These are phyloP conservation scores for Globisporangium radiosum DNA, from an alignment of 352 stramenopile species.

Conservation along the genomic window DNA sequence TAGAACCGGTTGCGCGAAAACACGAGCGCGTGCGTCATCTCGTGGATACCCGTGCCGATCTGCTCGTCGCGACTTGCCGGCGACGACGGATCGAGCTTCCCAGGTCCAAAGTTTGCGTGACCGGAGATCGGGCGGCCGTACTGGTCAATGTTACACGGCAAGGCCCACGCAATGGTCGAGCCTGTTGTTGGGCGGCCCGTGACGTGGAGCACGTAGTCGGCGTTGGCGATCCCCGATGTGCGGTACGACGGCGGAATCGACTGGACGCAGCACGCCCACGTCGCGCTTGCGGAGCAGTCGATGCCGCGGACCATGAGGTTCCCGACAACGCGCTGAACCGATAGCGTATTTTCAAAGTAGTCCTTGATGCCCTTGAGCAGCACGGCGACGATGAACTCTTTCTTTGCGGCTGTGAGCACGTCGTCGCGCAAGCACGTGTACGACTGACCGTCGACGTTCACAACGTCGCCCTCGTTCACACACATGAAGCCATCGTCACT, in stretches of 20 bases:
- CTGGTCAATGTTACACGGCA: slow-evolving; percentile 78
- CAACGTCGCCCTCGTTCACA: slow-evolving; percentile 31
- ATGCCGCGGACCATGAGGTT: slow-evolving; percentile 63
- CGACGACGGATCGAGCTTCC: slow-evolving; percentile 37
- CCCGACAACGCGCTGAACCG: slow-evolving; percentile 55
- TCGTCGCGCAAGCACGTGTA: slow-evolving; percentile 52
- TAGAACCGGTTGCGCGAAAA: slow-evolving; percentile 60
- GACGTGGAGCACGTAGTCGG: slow-evolving; percentile 76
- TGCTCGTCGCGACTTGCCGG: slow-evolving; percentile 45
- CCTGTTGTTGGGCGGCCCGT: slow-evolving; percentile 66
- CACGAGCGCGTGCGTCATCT: slow-evolving; percentile 79
- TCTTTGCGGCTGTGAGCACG: slow-evolving; percentile 58
- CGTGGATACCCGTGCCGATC: slow-evolving; percentile 68
- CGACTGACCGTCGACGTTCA: slow-evolving; percentile 37
- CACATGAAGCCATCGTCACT: slow-evolving; percentile 68
- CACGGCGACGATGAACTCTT: slow-evolving; percentile 60
- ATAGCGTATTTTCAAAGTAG: slow-evolving; percentile 56
- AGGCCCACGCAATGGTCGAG: slow-evolving; percentile 65
- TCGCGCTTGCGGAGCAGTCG: slow-evolving; percentile 24
- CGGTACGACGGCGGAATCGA: slow-evolving; percentile 44
- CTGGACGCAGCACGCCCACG: slow-evolving; percentile 62
- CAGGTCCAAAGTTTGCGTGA: slow-evolving; percentile 77
- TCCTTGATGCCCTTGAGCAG: slow-evolving; percentile 53
- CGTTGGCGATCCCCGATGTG: slow-evolving; percentile 44
- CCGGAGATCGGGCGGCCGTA: slow-evolving; percentile 71